Evolutionary conservation across 2,329 filamentous ascomycete genomes (phyloP).

Genomic region (Alternaria ventricosa): DNA sequence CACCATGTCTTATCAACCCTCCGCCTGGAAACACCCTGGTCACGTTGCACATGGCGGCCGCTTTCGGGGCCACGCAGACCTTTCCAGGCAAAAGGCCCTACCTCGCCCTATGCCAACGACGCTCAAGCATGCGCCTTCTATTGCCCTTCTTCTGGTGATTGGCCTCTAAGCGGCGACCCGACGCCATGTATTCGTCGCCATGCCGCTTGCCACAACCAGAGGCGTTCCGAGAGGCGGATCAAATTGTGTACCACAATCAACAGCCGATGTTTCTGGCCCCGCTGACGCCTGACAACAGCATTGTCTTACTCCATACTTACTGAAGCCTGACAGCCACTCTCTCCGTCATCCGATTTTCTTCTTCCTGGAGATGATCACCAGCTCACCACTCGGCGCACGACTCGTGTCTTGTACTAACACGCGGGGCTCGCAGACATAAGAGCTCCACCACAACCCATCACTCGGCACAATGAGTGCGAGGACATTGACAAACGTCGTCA

Average conservation of each 20-base stretch:
- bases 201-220: constrained; percentile 43
- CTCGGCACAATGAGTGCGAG: constrained; percentile 44
- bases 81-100: constrained; percentile 34
- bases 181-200: constrained; percentile 40
- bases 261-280: constrained; percentile 36
- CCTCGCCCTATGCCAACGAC: constrained; percentile 25
- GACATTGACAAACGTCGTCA: constrained; percentile 51
- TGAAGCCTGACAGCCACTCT: constrained; percentile 14
- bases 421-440: constrained; percentile 18
- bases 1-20: constrained; percentile 38
- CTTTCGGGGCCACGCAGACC: constrained; percentile 31
- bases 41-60: constrained; percentile 40
- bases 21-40: constrained; percentile 33
- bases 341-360: constrained; percentile 3
- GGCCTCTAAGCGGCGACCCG: constrained; percentile 32
- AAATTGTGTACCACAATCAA: constrained; percentile 39
- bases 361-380: constrained; percentile 35
- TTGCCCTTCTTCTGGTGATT: constrained; percentile 33
- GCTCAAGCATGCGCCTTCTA: constrained; percentile 28
- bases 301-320: constrained; percentile 31
- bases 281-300: constrained; percentile 39
- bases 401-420: constrained; percentile 20
- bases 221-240: constrained; percentile 30
- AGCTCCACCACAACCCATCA: constrained; percentile 2
- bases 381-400: constrained; percentile 25